A percentile compares a stretch with the other conserved stretches of the same genome.
phyloP scores from a whole-genome alignment of 1,284 basidiomycete genomes.

The Phylloboletellus chloephorus region DNA sequence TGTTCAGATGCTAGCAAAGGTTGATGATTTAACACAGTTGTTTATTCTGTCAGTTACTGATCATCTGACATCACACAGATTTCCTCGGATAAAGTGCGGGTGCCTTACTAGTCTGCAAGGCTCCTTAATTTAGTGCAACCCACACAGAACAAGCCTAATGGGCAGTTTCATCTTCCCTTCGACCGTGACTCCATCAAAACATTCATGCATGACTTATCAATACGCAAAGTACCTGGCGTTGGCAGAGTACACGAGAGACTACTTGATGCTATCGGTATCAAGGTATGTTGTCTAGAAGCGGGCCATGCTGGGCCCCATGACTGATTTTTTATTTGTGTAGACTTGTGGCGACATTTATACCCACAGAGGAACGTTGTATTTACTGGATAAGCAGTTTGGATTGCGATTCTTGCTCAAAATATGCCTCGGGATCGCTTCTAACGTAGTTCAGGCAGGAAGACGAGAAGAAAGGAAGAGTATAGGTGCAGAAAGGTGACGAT shows the following conservation, averaged over 20 bases:
- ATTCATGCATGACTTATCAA: conserved; percentile 73
- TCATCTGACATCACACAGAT: conserved; percentile 50
- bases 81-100: conserved; percentile 77
- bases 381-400: conserved; percentile 85
- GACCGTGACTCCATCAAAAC: conserved; percentile 56
- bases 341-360: conserved; percentile 83
- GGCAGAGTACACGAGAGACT: conserved; percentile 85
- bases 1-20: conserved; percentile 72
- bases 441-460: conserved; percentile 66
- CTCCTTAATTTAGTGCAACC: conserved; percentile 1
- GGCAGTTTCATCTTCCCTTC: conserved; percentile 77
- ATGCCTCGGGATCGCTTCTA: conserved; percentile 82
- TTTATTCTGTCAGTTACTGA: conserved; percentile 2
- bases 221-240: conserved; percentile 83
- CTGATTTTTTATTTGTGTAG: conserved; percentile 33
- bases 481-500: conserved; percentile 72
- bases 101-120: not conserved
- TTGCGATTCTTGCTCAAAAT: conserved; percentile 68
- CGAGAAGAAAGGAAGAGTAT: conserved; percentile 86
- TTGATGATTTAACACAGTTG: conserved; percentile 23
- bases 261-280: conserved; percentile 80
- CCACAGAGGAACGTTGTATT: conserved; percentile 63
- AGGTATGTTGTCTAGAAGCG: conserved; percentile 42
- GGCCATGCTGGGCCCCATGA: not conserved
- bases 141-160: conserved; percentile 86